A percentile compares a stretch with the other conserved stretches of the same genome.
Conservation (phyloP, 2,329 filamentous ascomycete species). For the Stemphylium vesicarium region DNA sequence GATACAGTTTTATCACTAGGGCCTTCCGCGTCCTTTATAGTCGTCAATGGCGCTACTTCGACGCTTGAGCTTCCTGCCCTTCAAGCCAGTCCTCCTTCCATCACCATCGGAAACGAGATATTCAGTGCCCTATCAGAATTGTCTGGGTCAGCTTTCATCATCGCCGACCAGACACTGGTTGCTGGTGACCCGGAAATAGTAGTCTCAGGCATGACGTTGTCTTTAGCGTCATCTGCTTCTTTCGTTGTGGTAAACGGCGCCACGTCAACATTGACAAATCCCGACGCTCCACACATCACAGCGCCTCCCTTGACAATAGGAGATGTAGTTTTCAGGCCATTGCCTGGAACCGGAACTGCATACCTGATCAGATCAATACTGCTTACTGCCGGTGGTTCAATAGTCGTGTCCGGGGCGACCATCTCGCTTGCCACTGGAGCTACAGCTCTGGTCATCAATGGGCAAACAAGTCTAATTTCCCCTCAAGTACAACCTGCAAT, state of each 20-base stretch:
- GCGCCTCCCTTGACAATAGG: constrained; percentile 42
- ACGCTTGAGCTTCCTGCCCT: constrained; percentile 35
- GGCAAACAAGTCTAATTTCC: constrained; percentile 38
- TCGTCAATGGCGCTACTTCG: constrained; percentile 43
- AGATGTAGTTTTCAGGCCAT: constrained; percentile 33
- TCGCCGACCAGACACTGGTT: constrained; percentile 47
- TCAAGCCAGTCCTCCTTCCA: constrained; percentile 24
- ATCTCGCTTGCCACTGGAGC: constrained; percentile 41
- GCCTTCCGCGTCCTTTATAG: constrained; percentile 32
- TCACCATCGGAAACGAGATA: constrained; percentile 27
- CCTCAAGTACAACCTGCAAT: constrained; percentile 24
- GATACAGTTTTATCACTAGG: constrained; percentile 43
- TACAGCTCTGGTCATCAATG: constrained; percentile 42
- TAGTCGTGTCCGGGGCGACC: constrained; percentile 35
- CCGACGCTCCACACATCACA: constrained; percentile 26
- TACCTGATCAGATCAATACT: constrained; percentile 48
- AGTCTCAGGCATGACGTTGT: constrained; percentile 42
- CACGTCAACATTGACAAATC: constrained; percentile 44
- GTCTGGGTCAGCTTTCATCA: constrained; percentile 34
- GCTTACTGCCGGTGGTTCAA: constrained; percentile 49
- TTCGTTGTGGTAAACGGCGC: constrained; percentile 44
- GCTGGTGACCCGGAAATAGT: constrained; percentile 45
- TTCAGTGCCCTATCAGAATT: constrained; percentile 13
- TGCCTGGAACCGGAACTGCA: constrained; percentile 39
- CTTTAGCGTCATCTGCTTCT: constrained; percentile 38